A percentile compares a stretch with the other conserved stretches of the same genome.
Conservation (phyloP, 495 filamentous ascomycete species). For the Aspergillus baeticus region DNA sequence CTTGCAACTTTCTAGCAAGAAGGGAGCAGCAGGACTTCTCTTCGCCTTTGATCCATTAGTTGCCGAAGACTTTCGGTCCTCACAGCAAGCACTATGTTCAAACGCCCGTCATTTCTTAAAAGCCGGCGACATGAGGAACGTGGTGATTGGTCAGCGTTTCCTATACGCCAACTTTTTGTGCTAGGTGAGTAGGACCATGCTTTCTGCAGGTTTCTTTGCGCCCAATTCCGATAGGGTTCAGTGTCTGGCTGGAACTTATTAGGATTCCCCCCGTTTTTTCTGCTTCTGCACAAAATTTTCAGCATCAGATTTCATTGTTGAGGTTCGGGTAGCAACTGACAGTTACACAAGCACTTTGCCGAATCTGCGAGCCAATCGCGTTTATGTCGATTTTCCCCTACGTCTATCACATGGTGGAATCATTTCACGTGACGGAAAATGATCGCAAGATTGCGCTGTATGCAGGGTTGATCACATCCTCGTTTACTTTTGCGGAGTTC, state of each 20-base stretch:
- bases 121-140: conserved; percentile 31
- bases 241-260: background rate
- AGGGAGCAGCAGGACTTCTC: conserved; percentile 4
- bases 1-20: conserved; percentile 10
- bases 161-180: conserved; percentile 65
- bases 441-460: conserved; percentile 83
- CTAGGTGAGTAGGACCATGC: conserved; percentile 51
- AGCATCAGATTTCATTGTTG: conserved; percentile 5
- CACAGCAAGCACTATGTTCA: conserved; percentile 33
- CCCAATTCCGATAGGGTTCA: conserved; percentile 5
- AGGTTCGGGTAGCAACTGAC: conserved; percentile 37
- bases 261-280: background rate
- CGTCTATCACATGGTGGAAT: conserved; percentile 95
- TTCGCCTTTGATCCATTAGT: background rate
- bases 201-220: conserved; percentile 17
- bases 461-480: conserved; percentile 93
- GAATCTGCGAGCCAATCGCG: conserved; percentile 97
- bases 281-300: background rate
- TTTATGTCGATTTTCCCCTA: conserved; percentile 99
- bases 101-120: conserved; percentile 38
- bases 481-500: conserved; percentile 96
- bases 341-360: conserved; percentile 68
- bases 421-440: conserved; percentile 80
- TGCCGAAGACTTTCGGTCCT: background rate
- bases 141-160: conserved; percentile 45